Evolutionary conservation across 306 rosid genomes (phyloP), one percentile per base, ranked within the genome.

Genomic region (Malus fusca): DNA sequence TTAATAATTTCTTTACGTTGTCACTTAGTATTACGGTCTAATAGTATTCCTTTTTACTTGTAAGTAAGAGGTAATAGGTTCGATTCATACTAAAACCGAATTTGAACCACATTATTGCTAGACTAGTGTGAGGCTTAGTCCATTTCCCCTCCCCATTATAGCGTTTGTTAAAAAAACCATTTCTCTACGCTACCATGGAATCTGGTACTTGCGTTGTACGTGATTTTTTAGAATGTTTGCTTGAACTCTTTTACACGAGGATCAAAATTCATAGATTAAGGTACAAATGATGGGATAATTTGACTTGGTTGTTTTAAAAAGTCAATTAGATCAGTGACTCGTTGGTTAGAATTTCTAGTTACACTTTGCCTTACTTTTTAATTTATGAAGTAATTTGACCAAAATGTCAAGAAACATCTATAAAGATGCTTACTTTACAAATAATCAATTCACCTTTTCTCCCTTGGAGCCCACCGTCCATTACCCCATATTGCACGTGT

Each of bases 401-500:
- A 22, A 6, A 43, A 28, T 8, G 70, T 73, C 58, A 25, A 59
- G 42, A 15, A 17, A 44, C 60, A 74, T 21, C 37, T 5, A 22
- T 15, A 5, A 42, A 17, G 23, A 73, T 40, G 12, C 59, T 60
- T 43, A 5, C 60, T 61, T 42, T 60, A 10, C 58, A 18, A 73
- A 40, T 17, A 17, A 40, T 17, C 28, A 19, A 25, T 11, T 0
- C 2, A 5, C 1, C 72, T 48, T 31, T 31, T 55, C 15, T 28
- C 43, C 56, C 14, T 5, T 21, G 69, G 72, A 71, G 12, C 73
- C 79, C 67, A 25, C 8, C 35, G 52, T 75, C 82, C 56, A 18
- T 69, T 37, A 69, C 17, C 31, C 61, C 61, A 44, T 2, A 48
- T 68, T 4, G 17, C 80, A 80, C 83, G 75, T 75, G 83, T 66